These are phyloP conservation scores for Ustilago loliicola DNA, from an alignment of 1,284 basidiomycete species.

Conservation along the genomic window DNA sequence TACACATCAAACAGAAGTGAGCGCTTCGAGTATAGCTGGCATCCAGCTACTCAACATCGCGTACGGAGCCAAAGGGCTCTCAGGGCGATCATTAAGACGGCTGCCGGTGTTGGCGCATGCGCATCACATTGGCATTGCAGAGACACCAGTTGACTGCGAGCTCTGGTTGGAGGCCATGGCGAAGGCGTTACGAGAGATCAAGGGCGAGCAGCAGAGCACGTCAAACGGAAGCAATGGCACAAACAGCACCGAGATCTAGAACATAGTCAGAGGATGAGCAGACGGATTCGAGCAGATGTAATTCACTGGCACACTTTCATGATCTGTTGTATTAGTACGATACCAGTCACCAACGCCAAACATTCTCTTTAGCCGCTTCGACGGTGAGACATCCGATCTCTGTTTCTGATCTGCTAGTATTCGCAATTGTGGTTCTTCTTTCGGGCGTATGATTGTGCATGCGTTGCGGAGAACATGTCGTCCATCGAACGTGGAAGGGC, in stretches of 20 bases:
- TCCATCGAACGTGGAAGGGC: too few species aligned
- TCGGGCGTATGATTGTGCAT: not conserved
- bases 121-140: conserved; percentile 76
- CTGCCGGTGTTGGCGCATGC: conserved; percentile 92
- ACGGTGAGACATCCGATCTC: not conserved
- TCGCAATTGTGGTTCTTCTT: not conserved
- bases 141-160: conserved; percentile 28
- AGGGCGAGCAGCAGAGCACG: conserved; percentile 4
- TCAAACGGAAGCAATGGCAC: not conserved
- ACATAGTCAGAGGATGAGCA: not conserved
- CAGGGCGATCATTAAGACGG: conserved; percentile 87
- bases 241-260: conserved; percentile 2
- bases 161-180: conserved; percentile 59
- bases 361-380: not conserved
- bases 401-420: not conserved
- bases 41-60: conserved; percentile 79
- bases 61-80: conserved; percentile 83
- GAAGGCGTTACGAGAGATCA: conserved; percentile 29
- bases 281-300: not conserved
- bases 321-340: not conserved
- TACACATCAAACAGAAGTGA: not conserved
- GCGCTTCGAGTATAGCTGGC: conserved; percentile 68
- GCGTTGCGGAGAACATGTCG: too few species aligned
- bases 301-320: not conserved
- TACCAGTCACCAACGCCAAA: not conserved